Conservation (phyloP, 73 alveolate species). For the Paramecium bursaria region DNA sequence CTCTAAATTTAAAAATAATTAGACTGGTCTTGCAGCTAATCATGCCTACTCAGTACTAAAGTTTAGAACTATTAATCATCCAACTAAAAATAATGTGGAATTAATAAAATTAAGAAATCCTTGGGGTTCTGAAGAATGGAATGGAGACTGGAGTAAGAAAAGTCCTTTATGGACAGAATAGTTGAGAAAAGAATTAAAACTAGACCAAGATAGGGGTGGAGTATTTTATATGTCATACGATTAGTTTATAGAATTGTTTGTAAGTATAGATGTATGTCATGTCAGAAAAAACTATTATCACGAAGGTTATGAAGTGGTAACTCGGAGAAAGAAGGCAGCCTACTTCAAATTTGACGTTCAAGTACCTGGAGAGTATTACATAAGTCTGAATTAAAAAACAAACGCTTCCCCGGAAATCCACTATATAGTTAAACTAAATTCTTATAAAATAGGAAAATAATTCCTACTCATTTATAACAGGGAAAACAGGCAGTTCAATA, state of each 20-base stretch:
- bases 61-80: neutral
- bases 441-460: too few relatives aligned
- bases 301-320: too few relatives aligned
- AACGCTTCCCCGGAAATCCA: too few relatives aligned
- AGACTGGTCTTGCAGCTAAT: too few relatives aligned
- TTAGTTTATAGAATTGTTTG: too few relatives aligned
- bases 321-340: conserved; percentile 19
- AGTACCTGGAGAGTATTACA: conserved; percentile 48
- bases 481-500: too few relatives aligned
- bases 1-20: too few relatives aligned
- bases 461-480: too few relatives aligned
- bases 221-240: conserved; percentile 91
- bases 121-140: conserved; percentile 96
- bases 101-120: conserved; percentile 95
- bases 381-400: too few relatives aligned
- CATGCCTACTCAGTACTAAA: conserved; percentile 56
- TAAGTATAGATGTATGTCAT: too few relatives aligned
- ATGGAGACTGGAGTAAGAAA: conserved; percentile 95
- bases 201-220: conserved; percentile 82
- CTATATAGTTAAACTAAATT: too few relatives aligned
- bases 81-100: conserved; percentile 68
- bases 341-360: conserved; percentile 30
- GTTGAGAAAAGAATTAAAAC: conserved; percentile 76
- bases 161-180: conserved; percentile 92
- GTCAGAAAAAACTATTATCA: too few relatives aligned